Evolutionary conservation across 2,329 filamentous ascomycete species (phyloP), one percentile per base, ranked within the genome.

Genomic region (Venturia effusa): DNA sequence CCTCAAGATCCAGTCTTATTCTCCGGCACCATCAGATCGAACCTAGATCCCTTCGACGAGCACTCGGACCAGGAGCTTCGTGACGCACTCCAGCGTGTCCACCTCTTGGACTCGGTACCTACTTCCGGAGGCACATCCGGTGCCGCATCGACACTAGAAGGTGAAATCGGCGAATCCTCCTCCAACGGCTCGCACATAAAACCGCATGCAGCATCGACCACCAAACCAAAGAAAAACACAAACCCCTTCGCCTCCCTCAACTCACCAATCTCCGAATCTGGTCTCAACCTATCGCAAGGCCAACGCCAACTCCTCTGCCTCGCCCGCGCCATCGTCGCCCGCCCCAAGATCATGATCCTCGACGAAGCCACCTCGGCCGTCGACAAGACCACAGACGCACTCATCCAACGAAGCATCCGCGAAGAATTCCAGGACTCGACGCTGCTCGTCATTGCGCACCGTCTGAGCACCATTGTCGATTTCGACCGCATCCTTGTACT

Each of bases 1-100:
- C 89, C 90, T 0, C 88, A 92, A 75, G 89, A 93, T 68, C 89
- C 90, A 0, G 88, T 92, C 0, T 80, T 94, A 7, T 93, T 94
- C 75, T 89, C 87, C 0, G 90, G 90, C 27, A 92, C 89, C 0
- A 78, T 94, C 24, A 82, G 89, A 51, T 85, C 81, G 54, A 93
- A 93, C 69, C 80, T 94, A 4, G 90, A 94, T 70, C 87, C 89
- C 0, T 92, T 92, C 69, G 80, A 87, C 63, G 79, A 88, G 66
- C 84, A 90, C 70, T 82, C 79, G 1, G 89, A 93, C 67, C 78
- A 77, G 0, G 86, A 89, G 69, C 82, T 94, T 3, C 81, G 81
- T 43, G 87, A 90, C 68, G 88, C 85, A 0, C 79, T 94, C 0
- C 78, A 82, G 48, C 83, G 88, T 7, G 89, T 91, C 6, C 87